Conservation (phyloP, 768 basidiomycete genomes). For the Antrodiella citrinella region DNA sequence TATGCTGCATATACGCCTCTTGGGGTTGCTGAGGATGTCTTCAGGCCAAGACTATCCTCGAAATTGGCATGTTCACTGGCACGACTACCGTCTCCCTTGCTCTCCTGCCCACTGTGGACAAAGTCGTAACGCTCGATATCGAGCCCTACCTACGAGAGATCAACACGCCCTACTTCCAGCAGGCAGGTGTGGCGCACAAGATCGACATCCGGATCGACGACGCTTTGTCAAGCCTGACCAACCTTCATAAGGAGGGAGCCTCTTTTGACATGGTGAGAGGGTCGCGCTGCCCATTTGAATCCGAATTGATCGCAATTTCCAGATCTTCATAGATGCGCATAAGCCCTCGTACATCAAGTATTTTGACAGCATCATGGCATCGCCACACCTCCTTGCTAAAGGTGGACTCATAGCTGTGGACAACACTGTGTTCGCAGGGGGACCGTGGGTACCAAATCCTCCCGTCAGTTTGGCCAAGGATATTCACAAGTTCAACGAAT, state of each 20-base stretch:
- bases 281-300: background rate
- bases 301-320: background rate
- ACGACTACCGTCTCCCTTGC: conserved; percentile 11
- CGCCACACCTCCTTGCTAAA: conserved; percentile 2
- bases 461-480: background rate
- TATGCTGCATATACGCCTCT: background rate
- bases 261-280: conserved; percentile 9
- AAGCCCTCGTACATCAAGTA: conserved; percentile 7
- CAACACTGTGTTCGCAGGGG: conserved; percentile 7
- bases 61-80: conserved; percentile 13
- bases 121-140: conserved; percentile 10
- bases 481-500: conserved; percentile 2
- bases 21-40: background rate
- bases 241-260: conserved; percentile 3
- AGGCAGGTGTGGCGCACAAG: conserved; percentile 9
- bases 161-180: conserved; percentile 8
- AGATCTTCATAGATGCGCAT: conserved; percentile 12
- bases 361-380: conserved; percentile 4
- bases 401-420: conserved; percentile 9
- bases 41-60: conserved; percentile 7
- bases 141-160: conserved; percentile 6
- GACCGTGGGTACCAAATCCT: conserved; percentile 8
- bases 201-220: conserved; percentile 11
- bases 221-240: conserved; percentile 6
- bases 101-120: conserved; percentile 4